Conservation (phyloP, 148 eudicot genomes). For the Amaranthus palmeri region DNA sequence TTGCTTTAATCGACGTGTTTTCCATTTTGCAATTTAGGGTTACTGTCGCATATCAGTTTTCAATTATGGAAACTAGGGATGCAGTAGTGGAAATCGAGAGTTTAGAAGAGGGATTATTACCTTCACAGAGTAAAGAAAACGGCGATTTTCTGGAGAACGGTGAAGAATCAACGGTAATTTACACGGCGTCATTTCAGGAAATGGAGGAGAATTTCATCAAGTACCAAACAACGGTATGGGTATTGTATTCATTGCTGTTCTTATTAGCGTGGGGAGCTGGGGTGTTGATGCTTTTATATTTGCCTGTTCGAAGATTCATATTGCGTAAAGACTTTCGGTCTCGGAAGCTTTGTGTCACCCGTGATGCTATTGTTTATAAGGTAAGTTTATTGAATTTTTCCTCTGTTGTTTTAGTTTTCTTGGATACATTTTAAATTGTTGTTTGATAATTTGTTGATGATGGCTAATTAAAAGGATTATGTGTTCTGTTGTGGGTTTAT, state of each 20-base stretch:
- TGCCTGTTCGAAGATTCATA: slow-evolving; percentile 66
- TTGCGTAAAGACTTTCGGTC: slow-evolving; percentile 62
- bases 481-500: neutral
- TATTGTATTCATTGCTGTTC: slow-evolving; percentile 57
- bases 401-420: neutral
- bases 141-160: slow-evolving; percentile 9
- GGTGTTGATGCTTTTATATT: slow-evolving; percentile 62
- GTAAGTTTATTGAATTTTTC: slow-evolving; percentile 28
- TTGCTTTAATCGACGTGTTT: too few relatives aligned
- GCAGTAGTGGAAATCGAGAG: slow-evolving; percentile 44
- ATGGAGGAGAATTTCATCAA: slow-evolving; percentile 65
- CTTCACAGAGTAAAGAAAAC: neutral
- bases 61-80: slow-evolving; percentile 38
- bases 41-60: neutral
- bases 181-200: slow-evolving; percentile 60
- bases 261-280: slow-evolving; percentile 91
- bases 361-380: slow-evolving; percentile 67
- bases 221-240: slow-evolving; percentile 59
- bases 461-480: neutral
- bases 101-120: slow-evolving; percentile 32
- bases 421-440: too few relatives aligned
- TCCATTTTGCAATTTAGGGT: neutral
- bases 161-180: slow-evolving; percentile 35
- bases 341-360: slow-evolving; percentile 59
- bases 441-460: too few relatives aligned